A percentile compares a stretch with the other conserved stretches of the same genome.
Conservation (phyloP, 495 filamentous ascomycete species). For the Schizothecium vesticola region DNA sequence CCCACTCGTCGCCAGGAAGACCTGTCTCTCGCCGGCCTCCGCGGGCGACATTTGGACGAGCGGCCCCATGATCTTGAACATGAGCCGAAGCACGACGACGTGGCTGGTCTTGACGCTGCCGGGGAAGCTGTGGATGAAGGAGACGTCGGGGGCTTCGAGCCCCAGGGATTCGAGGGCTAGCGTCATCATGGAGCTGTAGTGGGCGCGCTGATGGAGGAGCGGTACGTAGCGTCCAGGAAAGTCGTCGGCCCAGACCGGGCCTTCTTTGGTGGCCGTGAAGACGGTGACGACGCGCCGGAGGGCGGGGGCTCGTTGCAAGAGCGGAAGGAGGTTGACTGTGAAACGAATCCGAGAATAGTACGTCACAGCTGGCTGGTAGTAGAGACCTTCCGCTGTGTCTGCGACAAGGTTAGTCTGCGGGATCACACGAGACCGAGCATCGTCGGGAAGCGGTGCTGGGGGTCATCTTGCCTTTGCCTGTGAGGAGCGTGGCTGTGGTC, state of each 20-base stretch:
- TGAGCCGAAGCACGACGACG: not conserved
- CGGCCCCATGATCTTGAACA: slow-evolving; percentile 14
- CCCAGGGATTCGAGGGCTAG: slow-evolving; percentile 48
- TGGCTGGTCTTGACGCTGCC: slow-evolving; percentile 44
- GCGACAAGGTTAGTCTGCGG: not conserved
- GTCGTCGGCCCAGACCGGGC: slow-evolving; percentile 44
- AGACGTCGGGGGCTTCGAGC: slow-evolving; percentile 41
- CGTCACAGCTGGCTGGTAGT: slow-evolving; percentile 46
- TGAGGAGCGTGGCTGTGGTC: slow-evolving; percentile 40
- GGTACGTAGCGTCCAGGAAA: slow-evolving; percentile 29
- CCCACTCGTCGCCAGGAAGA: slow-evolving; percentile 50
- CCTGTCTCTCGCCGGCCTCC: slow-evolving; percentile 52
- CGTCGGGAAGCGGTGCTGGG: not conserved
- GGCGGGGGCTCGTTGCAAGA: slow-evolving; percentile 39
- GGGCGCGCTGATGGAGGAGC: slow-evolving; percentile 31
- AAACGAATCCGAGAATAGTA: slow-evolving; percentile 64
- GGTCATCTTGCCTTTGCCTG: slow-evolving; percentile 15
- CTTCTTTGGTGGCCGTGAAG: slow-evolving; percentile 50
- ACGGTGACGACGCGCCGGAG: slow-evolving; percentile 58
- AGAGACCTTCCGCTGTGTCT: slow-evolving; percentile 57
- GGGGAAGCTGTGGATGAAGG: slow-evolving; percentile 57
- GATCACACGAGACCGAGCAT: not conserved
- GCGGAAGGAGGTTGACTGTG: slow-evolving; percentile 57
- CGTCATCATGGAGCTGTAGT: slow-evolving; percentile 47
- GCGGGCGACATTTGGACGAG: slow-evolving; percentile 16